These are phyloP conservation scores for Fusarium buxicola DNA, from an alignment of 2,329 filamentous ascomycete genomes.

Conservation along the genomic window DNA sequence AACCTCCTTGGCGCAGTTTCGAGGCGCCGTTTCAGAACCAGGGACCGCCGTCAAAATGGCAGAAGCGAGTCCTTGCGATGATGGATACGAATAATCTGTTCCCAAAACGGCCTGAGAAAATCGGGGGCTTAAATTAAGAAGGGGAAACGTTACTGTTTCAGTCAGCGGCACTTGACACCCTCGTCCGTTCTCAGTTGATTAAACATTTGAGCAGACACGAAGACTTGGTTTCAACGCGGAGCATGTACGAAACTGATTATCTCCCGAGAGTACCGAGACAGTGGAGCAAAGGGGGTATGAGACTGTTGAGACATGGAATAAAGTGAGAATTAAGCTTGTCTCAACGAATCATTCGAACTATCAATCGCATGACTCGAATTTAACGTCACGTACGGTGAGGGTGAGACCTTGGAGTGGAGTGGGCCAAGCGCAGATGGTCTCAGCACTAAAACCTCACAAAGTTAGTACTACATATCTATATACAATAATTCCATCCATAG, in stretches of 20 bases:
- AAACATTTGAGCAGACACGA: too few species aligned
- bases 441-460: too few species aligned
- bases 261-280: neutral
- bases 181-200: too few species aligned
- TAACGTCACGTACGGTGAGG: too few species aligned
- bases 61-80: neutral
- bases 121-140: conserved; percentile 20
- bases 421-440: too few species aligned
- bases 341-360: rapidly evolving
- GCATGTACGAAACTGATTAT: neutral
- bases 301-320: neutral
- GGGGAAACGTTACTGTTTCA: conserved; percentile 17
- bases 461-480: too few species aligned
- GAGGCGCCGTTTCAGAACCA: conserved; percentile 18
- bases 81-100: neutral
- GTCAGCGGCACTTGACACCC: neutral
- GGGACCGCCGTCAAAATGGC: neutral
- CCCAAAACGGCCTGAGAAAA: neutral
- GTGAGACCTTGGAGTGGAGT: too few species aligned
- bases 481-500: too few species aligned
- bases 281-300: rapidly evolving
- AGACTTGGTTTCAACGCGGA: too few species aligned
- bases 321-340: neutral
- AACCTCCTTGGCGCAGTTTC: conserved; percentile 10
- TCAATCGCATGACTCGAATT: neutral